Percentiles rank a stretch among this genome's conserved stretches.
These are phyloP conservation scores for Coriaria nepalensis DNA, from an alignment of 306 rosid genomes.

Conservation along the genomic window DNA sequence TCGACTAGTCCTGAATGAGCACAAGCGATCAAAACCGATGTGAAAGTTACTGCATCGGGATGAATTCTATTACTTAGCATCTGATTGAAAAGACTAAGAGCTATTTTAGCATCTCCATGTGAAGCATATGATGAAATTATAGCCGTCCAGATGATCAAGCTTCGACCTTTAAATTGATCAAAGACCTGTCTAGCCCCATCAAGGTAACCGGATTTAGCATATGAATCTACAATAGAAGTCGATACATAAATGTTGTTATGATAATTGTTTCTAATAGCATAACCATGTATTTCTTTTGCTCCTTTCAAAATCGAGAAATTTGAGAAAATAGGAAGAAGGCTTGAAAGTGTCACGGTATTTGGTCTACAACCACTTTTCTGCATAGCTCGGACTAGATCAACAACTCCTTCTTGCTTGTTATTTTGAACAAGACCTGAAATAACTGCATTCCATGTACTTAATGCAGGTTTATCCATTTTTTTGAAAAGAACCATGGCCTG, in stretches of 20 bases:
- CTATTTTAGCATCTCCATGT: slow-evolving; percentile 48
- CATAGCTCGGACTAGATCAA: slow-evolving; percentile 48
- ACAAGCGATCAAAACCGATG: slow-evolving; percentile 54
- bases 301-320: slow-evolving; percentile 47
- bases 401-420: slow-evolving; percentile 27
- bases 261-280: slow-evolving; percentile 42
- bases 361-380: slow-evolving; percentile 40
- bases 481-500: slow-evolving; percentile 48
- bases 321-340: slow-evolving; percentile 51
- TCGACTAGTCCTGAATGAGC: slow-evolving; percentile 65
- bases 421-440: slow-evolving; percentile 76
- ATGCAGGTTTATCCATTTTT: slow-evolving; percentile 29
- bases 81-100: slow-evolving; percentile 42
- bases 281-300: slow-evolving; percentile 68
- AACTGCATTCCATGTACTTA: slow-evolving; percentile 62
- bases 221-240: slow-evolving; percentile 59
- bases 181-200: slow-evolving; percentile 40
- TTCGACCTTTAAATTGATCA: slow-evolving; percentile 35
- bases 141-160: slow-evolving; percentile 64
- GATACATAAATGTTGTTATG: slow-evolving; percentile 46
- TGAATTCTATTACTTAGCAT: slow-evolving; percentile 52
- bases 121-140: slow-evolving; percentile 71
- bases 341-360: slow-evolving; percentile 57
- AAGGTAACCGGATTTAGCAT: slow-evolving; percentile 63
- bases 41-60: slow-evolving; percentile 68